Percentiles rank a stretch among this genome's conserved stretches.
Conservation (phyloP, 768 basidiomycete genomes). For the Cyclocybe cylindracea region DNA sequence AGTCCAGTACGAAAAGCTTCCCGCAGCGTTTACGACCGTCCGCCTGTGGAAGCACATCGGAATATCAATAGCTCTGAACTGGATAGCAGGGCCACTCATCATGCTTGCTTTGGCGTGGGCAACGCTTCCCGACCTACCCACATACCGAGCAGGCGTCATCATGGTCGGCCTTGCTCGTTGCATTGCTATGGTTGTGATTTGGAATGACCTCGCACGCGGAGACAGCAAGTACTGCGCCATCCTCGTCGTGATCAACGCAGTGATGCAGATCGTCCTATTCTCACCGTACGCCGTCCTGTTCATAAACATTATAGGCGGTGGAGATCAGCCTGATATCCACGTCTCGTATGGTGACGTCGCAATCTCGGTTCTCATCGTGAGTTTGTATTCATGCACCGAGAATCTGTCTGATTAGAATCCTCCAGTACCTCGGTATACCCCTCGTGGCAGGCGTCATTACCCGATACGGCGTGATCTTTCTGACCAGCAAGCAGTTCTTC, state of each 20-base stretch:
- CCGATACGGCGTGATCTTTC: conserved; percentile 50
- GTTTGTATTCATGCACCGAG: conserved; percentile 23
- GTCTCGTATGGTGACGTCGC: conserved; percentile 61
- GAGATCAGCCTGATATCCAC: conserved; percentile 35
- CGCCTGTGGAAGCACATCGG: conserved; percentile 67
- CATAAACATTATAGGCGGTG: conserved; percentile 66
- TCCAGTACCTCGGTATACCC: conserved; percentile 84
- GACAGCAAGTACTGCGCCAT: conserved; percentile 76
- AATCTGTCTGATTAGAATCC: background rate
- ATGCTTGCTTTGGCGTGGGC: conserved; percentile 91
- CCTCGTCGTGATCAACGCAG: conserved; percentile 77
- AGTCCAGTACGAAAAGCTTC: conserved; percentile 76
- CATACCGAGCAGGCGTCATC: conserved; percentile 78
- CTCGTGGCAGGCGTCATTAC: conserved; percentile 73
- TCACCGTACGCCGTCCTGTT: conserved; percentile 76
- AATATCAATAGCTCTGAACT: conserved; percentile 72
- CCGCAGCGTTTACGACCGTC: conserved; percentile 49
- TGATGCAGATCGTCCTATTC: conserved; percentile 77
- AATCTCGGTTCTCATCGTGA: conserved; percentile 69
- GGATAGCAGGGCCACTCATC: conserved; percentile 78
- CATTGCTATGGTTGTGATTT: conserved; percentile 80
- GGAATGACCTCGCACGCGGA: conserved; percentile 75
- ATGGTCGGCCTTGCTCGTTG: conserved; percentile 78
- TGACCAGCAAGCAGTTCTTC: conserved; percentile 50
- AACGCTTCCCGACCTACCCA: conserved; percentile 75